Conservation (phyloP, 2,329 filamentous ascomycete genomes). For the Arthrinium puccinioides region DNA sequence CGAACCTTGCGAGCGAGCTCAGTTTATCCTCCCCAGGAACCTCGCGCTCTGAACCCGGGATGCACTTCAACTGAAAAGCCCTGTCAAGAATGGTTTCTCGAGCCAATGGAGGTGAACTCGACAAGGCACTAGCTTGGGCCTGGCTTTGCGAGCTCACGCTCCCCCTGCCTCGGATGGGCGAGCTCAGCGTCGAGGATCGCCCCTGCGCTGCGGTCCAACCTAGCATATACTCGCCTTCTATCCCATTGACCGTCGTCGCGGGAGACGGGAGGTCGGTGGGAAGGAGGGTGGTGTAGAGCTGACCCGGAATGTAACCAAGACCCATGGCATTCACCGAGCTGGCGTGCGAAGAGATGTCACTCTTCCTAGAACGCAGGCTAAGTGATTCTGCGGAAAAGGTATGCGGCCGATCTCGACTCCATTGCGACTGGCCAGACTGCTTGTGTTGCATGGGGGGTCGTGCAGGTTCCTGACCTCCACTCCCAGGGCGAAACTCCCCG, state of each 20-base stretch:
- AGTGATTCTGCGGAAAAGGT: conserved; percentile 51
- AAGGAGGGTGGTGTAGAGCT: conserved; percentile 44
- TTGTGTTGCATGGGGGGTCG: conserved; percentile 35
- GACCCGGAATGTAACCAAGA: conserved; percentile 29
- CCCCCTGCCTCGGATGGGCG: conserved; percentile 45
- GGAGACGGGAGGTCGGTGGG: conserved; percentile 52
- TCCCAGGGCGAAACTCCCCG: conserved; percentile 36
- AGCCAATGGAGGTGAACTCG: conserved; percentile 43
- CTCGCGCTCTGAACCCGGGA: conserved; percentile 51
- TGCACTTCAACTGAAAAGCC: conserved; percentile 56
- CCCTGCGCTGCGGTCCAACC: conserved; percentile 55
- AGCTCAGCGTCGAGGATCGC: conserved; percentile 49
- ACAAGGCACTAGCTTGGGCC: conserved; percentile 26
- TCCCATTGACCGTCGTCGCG: conserved; percentile 43
- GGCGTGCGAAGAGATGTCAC: conserved; percentile 49
- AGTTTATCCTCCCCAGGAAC: conserved; percentile 53
- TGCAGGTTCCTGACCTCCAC: conserved; percentile 28
- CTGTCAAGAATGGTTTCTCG: conserved; percentile 62
- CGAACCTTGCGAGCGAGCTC: conserved; percentile 57
- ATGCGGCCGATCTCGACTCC: conserved; percentile 38
- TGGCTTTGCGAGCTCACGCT: conserved; percentile 46
- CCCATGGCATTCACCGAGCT: conserved; percentile 37
- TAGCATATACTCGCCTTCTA: conserved; percentile 49
- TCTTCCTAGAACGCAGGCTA: conserved; percentile 54
- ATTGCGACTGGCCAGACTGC: conserved; percentile 38